A percentile compares a stretch with the other conserved stretches of the same genome.
Evolutionary conservation across 2,329 filamentous ascomycete genomes (phyloP).

Genomic region (Paradendryphiella salina): DNA sequence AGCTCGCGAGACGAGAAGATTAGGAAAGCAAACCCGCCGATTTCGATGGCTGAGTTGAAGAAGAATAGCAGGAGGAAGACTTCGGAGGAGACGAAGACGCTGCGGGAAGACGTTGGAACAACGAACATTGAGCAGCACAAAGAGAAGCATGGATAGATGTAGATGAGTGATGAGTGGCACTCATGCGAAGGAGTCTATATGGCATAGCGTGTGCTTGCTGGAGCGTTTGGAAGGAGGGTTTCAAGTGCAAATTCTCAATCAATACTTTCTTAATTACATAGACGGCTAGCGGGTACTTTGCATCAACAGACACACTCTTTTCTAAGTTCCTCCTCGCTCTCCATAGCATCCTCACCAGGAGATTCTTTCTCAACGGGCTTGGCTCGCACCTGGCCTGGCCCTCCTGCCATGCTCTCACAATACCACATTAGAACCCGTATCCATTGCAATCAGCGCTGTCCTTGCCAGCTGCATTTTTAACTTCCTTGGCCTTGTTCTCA

Average conservation of each 20-base stretch:
- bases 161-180: neutral
- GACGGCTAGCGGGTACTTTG: neutral
- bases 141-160: conserved; percentile 3
- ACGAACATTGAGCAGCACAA: conserved; percentile 13
- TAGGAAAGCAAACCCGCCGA: conserved; percentile 33
- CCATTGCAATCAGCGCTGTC: conserved; percentile 10
- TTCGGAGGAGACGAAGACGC: conserved; percentile 8
- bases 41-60: conserved; percentile 39
- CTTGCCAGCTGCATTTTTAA: too few species aligned
- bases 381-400: conserved; percentile 9
- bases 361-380: conserved; percentile 1
- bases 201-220: neutral
- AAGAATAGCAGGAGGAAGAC: conserved; percentile 3
- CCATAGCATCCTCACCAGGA: neutral
- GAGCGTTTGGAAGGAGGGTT: neutral
- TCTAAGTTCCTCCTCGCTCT: too few species aligned
- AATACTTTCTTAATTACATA: neutral
- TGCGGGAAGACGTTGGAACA: conserved; percentile 14
- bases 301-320: too few species aligned
- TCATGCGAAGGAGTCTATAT: neutral
- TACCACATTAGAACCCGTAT: neutral
- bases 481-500: too few species aligned
- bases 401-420: conserved; percentile 2
- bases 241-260: neutral
- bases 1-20: conserved; percentile 20